Base-by-base conservation (phyloP, 2,329 filamentous ascomycete species). In the Colletotrichum cordylinicola region DNA sequence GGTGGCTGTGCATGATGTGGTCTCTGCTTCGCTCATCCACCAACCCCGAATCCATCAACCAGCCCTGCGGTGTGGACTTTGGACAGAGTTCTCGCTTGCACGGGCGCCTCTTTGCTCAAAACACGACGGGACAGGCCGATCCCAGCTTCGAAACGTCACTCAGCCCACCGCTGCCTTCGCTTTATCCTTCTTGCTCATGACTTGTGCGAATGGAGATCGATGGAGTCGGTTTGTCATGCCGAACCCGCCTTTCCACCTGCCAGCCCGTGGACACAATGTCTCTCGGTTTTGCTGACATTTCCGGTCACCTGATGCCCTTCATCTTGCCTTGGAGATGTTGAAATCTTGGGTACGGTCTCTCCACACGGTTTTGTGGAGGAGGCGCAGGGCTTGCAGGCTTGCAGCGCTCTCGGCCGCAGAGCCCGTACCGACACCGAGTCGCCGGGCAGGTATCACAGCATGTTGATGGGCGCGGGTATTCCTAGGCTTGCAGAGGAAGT, bases 91-190 rank as follows among this genome's bases (percentile, higher is more conserved):
- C 37, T 66, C 39, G 16, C 27, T 24, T 43, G 64, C 37, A 71
- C 18, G 72, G 60, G 37, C 55, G 15, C 68, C n/a, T 61, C 37
- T 37, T 62, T 72, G 68, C 55, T 43, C 61, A 67, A 27, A 67
- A 43, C 55, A 55, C 72, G 37, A 55, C 72, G 69, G 65, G 52
- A 18, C 62, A 62, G 55, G 52, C 68, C 39, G 61, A 67, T 56
- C 68, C 68, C 39, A 56, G 68, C 55, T 55, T 24, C 68, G 24
- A 56, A 72, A 75, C 72, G 69, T 67, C 61, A 75, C 72, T 60
- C 39, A 43, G 62, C 62, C 72, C 72, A 72, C 39, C 21, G 35
- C 79, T 6, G 78, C 79, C 60, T 79, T 80, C 31, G 78, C 74
- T 7, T 79, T 75, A 31, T 79, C 74, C 37, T 80, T 74, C 21